Base-by-base conservation (phyloP, 2,329 filamentous ascomycete species). In the Trichoderma breve region DNA sequence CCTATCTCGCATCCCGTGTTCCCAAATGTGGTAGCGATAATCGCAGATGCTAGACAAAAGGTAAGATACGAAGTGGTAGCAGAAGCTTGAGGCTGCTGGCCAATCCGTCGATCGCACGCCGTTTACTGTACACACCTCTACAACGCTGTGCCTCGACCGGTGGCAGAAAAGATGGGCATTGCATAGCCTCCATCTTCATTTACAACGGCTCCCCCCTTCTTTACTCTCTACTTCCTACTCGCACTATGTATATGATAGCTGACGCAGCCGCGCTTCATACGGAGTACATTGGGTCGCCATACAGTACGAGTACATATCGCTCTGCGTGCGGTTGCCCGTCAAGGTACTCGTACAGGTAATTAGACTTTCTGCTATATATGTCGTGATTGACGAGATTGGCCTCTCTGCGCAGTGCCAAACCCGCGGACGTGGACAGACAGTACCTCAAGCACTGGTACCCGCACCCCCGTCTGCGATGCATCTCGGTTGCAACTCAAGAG, bases 311-410 rank as follows among this genome's bases (percentile, higher is more conserved):
- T 43, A n/a, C 18, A n/a, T 43, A n/a, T 43, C 24, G n/a, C 26
- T 34, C 65, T 32, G 36, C 55, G 32, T 34, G 24, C 24, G 12
- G 6, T 14, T 28, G 30, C 24, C 24, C 21, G 65, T 21, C 43
- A 21, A 51, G 43, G 62, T 30, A 43, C 39, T 43, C 39, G 39
- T n/a, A 39, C 30, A 26, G 34, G 12, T 61, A 30, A 69, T 69
- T 69, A 69, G 66, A 69, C 65, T 68, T 68, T 68, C 14, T 57
- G 53, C 53, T 60, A 60, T 18, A 26, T 32, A 15, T 18, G 34
- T 60, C 65, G 64, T 68, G 55, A 30, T 47, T 61, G 66, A 69
- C 66, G 66, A 69, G 36, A 69, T 69, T 69, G 47, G 47, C 47
- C 21, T 53, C n/a, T 51, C n/a, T 21, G 6, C 2, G 9, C 39